phyloP scores from a whole-genome alignment of 768 basidiomycete species.

The Pleurotus platypus region DNA sequence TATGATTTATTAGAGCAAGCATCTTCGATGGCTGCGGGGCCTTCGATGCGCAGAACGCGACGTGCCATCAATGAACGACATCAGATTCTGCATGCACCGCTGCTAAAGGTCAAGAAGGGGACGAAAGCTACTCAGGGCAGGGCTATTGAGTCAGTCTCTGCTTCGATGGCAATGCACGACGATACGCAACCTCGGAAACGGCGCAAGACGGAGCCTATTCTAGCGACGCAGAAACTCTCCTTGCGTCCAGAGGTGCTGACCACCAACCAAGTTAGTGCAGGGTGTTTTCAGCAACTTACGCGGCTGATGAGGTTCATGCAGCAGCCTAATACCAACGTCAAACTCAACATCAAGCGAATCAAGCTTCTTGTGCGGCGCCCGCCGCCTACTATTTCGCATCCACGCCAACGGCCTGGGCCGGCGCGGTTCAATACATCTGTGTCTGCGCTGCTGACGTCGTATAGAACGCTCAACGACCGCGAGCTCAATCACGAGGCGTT shows the following conservation, averaged over 20 bases:
- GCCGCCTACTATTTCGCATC: constrained; percentile 58
- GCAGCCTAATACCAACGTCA: constrained; percentile 8
- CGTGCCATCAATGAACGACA: constrained; percentile 53
- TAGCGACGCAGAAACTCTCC: background rate
- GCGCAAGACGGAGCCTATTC: constrained; percentile 14
- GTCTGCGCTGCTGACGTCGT: constrained; percentile 57
- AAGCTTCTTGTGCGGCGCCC: constrained; percentile 67
- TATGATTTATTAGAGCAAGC: constrained; percentile 59
- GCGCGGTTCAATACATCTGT: constrained; percentile 54
- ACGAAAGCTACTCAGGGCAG: constrained; percentile 9
- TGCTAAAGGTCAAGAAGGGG: constrained; percentile 20
- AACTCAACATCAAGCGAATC: constrained; percentile 55
- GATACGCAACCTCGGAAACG: constrained; percentile 21
- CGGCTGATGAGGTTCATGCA: background rate
- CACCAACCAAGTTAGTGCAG: background rate
- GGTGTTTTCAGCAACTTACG: background rate
- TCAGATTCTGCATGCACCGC: constrained; percentile 30
- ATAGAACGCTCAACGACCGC: constrained; percentile 46
- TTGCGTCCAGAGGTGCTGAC: background rate
- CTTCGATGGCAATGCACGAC: background rate
- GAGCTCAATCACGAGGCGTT: constrained; percentile 36
- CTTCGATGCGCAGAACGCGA: constrained; percentile 58
- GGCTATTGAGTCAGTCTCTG: background rate
- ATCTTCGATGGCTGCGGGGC: constrained; percentile 25
- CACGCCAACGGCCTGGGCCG: constrained; percentile 57